Evolutionary conservation across 495 filamentous ascomycete species (phyloP).

Genomic region (Barbatosphaeria neglecta): DNA sequence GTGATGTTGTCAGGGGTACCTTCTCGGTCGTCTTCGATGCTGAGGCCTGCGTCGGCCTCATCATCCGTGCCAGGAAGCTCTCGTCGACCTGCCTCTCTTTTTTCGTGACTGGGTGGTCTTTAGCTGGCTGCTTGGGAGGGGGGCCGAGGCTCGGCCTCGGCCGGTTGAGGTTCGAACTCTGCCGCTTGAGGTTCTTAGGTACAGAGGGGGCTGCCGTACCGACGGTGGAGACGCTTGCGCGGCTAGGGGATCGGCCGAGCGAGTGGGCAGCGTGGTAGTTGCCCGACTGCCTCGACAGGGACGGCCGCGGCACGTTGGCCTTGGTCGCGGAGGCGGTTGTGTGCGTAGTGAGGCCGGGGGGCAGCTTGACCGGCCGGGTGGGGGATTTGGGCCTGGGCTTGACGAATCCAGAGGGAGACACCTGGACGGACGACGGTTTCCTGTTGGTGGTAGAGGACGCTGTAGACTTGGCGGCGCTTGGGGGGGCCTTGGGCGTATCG

Average conservation of each 20-base stretch:
- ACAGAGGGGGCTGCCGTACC: constrained; percentile 9
- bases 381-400: constrained; percentile 57
- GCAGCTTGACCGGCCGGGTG: constrained; percentile 49
- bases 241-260: constrained; percentile 31
- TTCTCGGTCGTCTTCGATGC: constrained; percentile 70
- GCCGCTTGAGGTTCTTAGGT: constrained; percentile 21
- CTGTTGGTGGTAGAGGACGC: constrained; percentile 14
- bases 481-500: constrained; percentile 14
- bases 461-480: constrained; percentile 15
- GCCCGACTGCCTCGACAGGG: constrained; percentile 25
- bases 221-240: constrained; percentile 24
- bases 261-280: constrained; percentile 13
- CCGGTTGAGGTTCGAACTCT: constrained; percentile 28
- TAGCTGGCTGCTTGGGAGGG: constrained; percentile 30
- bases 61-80: constrained; percentile 82
- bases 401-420: constrained; percentile 27
- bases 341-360: constrained; percentile 49
- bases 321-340: constrained; percentile 53
- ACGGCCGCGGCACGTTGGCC: constrained; percentile 22
- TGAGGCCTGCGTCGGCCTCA: constrained; percentile 74
- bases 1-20: constrained; percentile 28
- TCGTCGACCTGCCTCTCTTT: constrained; percentile 48
- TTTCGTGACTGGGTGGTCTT: constrained; percentile 28
- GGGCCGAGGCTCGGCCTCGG: constrained; percentile 38
- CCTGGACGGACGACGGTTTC: constrained; percentile 22